Evolutionary conservation across 768 basidiomycete genomes (phyloP).

Genomic region (Boletus rubescentipes): DNA sequence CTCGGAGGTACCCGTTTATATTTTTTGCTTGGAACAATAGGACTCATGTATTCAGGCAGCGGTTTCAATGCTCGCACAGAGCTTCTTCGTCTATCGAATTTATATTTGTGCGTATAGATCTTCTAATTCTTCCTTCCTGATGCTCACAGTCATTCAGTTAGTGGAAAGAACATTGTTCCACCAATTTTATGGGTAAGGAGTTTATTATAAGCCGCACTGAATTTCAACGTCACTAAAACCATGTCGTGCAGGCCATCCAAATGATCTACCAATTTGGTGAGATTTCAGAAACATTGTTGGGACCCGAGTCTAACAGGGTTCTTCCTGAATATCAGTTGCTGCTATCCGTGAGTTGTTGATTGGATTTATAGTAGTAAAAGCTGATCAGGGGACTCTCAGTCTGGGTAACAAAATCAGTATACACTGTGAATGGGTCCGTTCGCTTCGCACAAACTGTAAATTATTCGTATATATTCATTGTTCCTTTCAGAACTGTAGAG

Average conservation of each 20-base stretch:
- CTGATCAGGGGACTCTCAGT: neutral
- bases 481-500: neutral
- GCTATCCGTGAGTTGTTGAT: neutral
- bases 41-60: neutral
- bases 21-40: too few relatives aligned
- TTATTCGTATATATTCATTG: neutral
- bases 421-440: conserved; percentile 4
- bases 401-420: neutral
- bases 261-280: conserved; percentile 4
- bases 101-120: neutral
- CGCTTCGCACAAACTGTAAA: neutral
- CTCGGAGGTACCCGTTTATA: neutral
- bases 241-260: neutral
- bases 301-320: neutral
- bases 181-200: conserved; percentile 12
- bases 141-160: conserved; percentile 1
- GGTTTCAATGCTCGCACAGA: neutral
- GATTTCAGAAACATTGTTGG: neutral
- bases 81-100: conserved; percentile 10
- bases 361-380: neutral
- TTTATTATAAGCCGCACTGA: neutral
- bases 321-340: neutral
- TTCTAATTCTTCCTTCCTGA: neutral
- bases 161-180: neutral
- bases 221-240: neutral